Evolutionary conservation across 2,329 filamentous ascomycete species (phyloP), one percentile per base, ranked within the genome.

Genomic region (Penicillium sp.): DNA sequence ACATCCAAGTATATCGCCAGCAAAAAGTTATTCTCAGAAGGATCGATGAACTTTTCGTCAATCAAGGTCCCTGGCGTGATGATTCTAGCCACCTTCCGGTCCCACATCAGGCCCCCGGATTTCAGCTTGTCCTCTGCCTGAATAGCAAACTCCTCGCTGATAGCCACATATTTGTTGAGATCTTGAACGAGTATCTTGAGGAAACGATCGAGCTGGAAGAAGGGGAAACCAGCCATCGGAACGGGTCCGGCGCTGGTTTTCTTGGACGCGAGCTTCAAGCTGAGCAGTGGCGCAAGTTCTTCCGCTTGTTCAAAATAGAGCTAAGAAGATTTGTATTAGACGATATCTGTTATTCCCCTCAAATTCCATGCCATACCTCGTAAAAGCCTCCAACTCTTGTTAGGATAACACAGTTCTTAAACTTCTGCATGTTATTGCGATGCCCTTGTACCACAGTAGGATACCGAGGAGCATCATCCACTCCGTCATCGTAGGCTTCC

Each of bases 381-480:
- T 98, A 99, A 79, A 99, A 99, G 63, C 93, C 90, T 59, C 95
- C 95, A 30, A 99, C 93, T 60, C 94, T 88, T 4, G 95, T 99
- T 62, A 99, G 81, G 8, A 99, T 78, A 42, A 99, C 91, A 78
- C 94, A 98, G 71, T 96, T 92, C 71, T 89, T 87, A 79, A 96
- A 97, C 72, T 90, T 93, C 68, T 88, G 85, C 89, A 98, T 97
- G 79, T 97, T 96, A 68, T 89, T 91, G 60, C 88, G 87, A 30
- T 92, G 94, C 75, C 97, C 93, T 73, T 92, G 87, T 61, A 98
- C 82, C 53, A 98, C 91, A n/a, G 92, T 91, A 17, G 95, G 93
- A 76, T 97, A 97, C 62, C 82, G 82, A 22, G 84, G 84, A 35
- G 79, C 77, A 57, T 84, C 79, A 58, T 84, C 79, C 47, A 80